Evolutionary conservation across 345 rosid genomes (phyloP).

Genomic region (Limnanthes douglasii): DNA sequence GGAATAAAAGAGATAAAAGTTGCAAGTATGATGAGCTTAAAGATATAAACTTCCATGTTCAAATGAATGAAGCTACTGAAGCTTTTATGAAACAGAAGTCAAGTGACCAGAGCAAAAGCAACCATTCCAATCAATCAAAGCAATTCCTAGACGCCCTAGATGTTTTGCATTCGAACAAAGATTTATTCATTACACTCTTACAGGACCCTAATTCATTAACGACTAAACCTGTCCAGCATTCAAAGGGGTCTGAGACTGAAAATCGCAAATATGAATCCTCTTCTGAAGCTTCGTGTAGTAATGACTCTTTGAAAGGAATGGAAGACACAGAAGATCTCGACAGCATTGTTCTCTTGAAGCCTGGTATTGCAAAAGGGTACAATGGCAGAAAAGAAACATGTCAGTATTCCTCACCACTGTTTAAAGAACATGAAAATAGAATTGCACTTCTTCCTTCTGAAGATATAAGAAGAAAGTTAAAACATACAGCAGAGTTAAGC

Average conservation of each 20-base stretch:
- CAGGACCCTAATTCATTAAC: constrained; percentile 44
- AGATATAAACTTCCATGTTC: constrained; percentile 18
- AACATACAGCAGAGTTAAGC: constrained; percentile 16
- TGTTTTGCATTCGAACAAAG: constrained; percentile 36
- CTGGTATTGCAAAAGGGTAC: constrained; percentile 10
- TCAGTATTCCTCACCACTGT: too few species aligned
- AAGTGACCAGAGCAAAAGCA: too few species aligned
- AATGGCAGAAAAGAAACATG: too few species aligned
- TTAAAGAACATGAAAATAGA: too few species aligned
- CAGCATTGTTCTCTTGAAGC: constrained; percentile 24
- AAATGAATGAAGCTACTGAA: constrained; percentile 25
- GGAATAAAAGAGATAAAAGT: constrained; percentile 10
- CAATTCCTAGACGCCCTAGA: constrained; percentile 38
- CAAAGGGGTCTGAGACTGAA: constrained; percentile 20
- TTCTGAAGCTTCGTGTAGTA: too few species aligned
- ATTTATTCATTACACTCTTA: constrained; percentile 25
- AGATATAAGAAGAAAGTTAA: constrained; percentile 31
- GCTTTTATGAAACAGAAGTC: constrained; percentile 31
- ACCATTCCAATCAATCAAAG: constrained; percentile 25
- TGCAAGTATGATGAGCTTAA: constrained; percentile 1
- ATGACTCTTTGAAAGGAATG: too few species aligned
- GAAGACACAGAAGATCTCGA: too few species aligned
- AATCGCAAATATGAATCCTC: too few species aligned
- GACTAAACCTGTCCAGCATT: constrained; percentile 32
- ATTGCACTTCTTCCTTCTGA: constrained; percentile 18